Conservation (phyloP, 2,329 filamentous ascomycete species). For the Aureobasidium sp. region DNA sequence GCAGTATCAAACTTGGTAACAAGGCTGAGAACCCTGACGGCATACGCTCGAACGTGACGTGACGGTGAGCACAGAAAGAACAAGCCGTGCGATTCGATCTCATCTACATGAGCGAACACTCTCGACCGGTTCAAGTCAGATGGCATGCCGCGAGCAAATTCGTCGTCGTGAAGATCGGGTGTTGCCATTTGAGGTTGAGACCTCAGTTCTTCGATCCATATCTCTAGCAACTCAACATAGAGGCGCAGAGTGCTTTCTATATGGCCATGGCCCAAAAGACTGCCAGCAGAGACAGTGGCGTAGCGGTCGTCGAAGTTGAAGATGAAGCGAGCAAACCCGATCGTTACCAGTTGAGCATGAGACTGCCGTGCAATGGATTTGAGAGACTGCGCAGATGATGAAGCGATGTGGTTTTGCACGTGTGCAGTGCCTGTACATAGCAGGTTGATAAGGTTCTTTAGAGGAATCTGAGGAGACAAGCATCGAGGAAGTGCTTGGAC, state of each 20-base stretch:
- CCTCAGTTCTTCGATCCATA: constrained; percentile 94
- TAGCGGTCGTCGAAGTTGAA: constrained; percentile 98
- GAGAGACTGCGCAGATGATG: constrained; percentile 83
- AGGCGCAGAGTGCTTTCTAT: constrained; percentile 90
- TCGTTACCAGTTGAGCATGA: constrained; percentile 90
- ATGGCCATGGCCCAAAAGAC: constrained; percentile 87
- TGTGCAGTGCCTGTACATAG: constrained; percentile 95
- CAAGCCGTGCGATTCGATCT: constrained; percentile 90
- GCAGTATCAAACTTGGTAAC: constrained; percentile 92
- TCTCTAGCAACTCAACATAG: constrained; percentile 87
- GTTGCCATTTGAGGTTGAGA: constrained; percentile 59
- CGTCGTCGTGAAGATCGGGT: constrained; percentile 62
- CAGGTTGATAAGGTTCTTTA: constrained; percentile 89
- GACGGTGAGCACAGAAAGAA: constrained; percentile 98
- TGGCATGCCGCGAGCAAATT: constrained; percentile 23
- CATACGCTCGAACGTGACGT: constrained; percentile 77
- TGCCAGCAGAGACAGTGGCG: constrained; percentile 95
- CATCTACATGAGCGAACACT: constrained; percentile 88
- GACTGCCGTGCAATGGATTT: constrained; percentile 93
- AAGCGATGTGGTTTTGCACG: constrained; percentile 84
- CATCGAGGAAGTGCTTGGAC: constrained; percentile 95
- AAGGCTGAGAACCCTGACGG: constrained; percentile 83
- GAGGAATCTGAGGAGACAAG: constrained; percentile 80
- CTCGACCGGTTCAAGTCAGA: constrained; percentile 67
- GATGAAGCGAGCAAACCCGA: constrained; percentile 93